Evolutionary conservation across 2,329 filamentous ascomycete species (phyloP).

Genomic region (Colletotrichum navitas): DNA sequence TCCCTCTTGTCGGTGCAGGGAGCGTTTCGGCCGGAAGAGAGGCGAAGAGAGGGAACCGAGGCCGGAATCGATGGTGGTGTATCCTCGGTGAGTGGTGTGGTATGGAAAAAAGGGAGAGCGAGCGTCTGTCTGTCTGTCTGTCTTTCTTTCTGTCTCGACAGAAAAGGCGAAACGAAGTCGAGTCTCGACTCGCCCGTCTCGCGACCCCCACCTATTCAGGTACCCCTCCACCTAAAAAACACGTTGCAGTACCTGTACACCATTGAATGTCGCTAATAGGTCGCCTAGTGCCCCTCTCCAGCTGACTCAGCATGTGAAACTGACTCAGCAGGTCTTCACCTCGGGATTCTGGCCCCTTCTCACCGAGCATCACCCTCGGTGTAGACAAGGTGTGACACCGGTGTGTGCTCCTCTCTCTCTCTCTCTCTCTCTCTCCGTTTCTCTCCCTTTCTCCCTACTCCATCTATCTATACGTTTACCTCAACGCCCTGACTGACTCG

Average conservation of each 20-base stretch:
- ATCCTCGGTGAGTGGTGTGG: conserved; percentile 25
- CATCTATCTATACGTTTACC: not conserved
- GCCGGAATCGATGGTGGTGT: conserved; percentile 16
- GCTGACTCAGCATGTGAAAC: not conserved
- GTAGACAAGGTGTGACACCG: not conserved
- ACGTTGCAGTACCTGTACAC: not conserved
- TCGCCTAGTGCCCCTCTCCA: too few relatives aligned
- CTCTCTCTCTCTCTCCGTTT: too few relatives aligned
- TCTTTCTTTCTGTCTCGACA: too few relatives aligned
- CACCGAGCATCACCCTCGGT: not conserved
- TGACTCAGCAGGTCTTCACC: not conserved
- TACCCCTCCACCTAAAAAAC: too few relatives aligned
- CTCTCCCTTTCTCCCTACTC: not conserved
- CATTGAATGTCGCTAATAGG: too few relatives aligned
- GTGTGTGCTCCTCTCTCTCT: not conserved
- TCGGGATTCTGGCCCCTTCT: not conserved
- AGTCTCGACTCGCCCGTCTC: conserved; percentile 22
- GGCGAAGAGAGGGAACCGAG: not conserved
- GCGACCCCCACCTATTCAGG: conserved; percentile 15
- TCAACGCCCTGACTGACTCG: conserved; percentile 6
- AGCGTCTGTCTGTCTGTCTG: not conserved
- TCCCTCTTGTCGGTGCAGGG: conserved; percentile 9
- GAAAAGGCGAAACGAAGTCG: conserved; percentile 28
- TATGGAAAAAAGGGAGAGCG: not conserved
- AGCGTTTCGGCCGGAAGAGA: not conserved